Base-by-base conservation (phyloP, 306 rosid species). In the Malus orientalis region DNA sequence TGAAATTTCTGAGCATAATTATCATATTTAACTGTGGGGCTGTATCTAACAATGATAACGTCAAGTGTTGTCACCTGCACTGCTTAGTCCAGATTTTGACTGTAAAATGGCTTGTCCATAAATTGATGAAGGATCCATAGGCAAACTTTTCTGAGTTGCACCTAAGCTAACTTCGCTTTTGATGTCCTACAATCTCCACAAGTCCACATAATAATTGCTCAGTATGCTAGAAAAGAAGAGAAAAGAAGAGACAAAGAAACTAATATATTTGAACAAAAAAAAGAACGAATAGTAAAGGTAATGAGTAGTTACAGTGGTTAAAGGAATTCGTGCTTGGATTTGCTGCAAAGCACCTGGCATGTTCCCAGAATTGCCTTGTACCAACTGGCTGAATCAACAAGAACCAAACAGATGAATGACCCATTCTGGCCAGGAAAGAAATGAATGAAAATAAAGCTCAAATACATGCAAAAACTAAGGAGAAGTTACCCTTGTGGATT, bases 101-200 rank as follows among this genome's bases (percentile, higher is more conserved):
- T 89, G 96, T 83, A 91, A 75, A 84, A 87, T 90, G 75, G 96
- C 96, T 81, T 84, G 93, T 55, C 96, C 98, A 73, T 93, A 93
- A 72, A 93, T 84, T 78, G 96, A 87, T 74, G 96, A 86, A 65
- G 93, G 91, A 82, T 93, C 98, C 91, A 88, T 82, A 25, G 98
- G 91, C 85, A 91, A 77, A 75, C 97, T 87, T 85, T 94, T 85
- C 84, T 86, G 98, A 82, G 86, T 74, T 45, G 88, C 70, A 81
- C 92, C 86, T 61, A 91, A 84, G 86, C 78, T 86, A 78, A 86
- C 90, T 67, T 93, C 97, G 25, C 82, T 60, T 87, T 91, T 93
- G 82, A 88, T 86, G 53, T 91, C 98, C 87, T 91, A 78, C 75
- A 76, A 78, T 81, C 61, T 81, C 83, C 85, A 74, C 44, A 58